Conservation (phyloP, 768 basidiomycete genomes). For the Favolaschia claudopus region DNA sequence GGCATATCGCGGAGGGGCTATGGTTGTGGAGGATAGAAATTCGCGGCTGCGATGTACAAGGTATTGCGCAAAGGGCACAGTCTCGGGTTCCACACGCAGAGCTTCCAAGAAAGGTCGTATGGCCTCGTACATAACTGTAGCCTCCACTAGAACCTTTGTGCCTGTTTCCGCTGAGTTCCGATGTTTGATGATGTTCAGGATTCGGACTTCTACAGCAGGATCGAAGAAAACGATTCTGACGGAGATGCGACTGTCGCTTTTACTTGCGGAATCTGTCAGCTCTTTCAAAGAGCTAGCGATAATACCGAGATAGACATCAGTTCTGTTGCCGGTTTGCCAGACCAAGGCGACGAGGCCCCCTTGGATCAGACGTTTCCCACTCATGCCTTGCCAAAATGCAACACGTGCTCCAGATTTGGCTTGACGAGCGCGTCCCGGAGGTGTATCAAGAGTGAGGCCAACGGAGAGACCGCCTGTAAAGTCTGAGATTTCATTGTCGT, state of each 20-base stretch:
- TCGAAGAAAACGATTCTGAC: constrained; percentile 72
- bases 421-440: constrained; percentile 63
- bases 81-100: constrained; percentile 62
- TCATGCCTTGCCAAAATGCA: constrained; percentile 68
- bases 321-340: constrained; percentile 43
- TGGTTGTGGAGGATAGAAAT: constrained; percentile 39
- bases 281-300: constrained; percentile 53
- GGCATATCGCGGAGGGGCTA: constrained; percentile 65
- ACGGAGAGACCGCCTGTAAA: constrained; percentile 63
- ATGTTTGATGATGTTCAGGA: constrained; percentile 39
- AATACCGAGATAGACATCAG: constrained; percentile 63
- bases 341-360: constrained; percentile 73
- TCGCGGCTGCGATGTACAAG: constrained; percentile 53
- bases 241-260: constrained; percentile 40
- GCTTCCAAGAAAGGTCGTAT: constrained; percentile 73
- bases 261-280: constrained; percentile 51
- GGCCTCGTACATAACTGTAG: constrained; percentile 71
- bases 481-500: too few species aligned
- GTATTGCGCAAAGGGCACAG: constrained; percentile 63
- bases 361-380: constrained; percentile 63
- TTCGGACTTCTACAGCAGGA: constrained; percentile 58
- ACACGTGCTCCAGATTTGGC: constrained; percentile 45
- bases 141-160: constrained; percentile 59
- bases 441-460: constrained; percentile 55
- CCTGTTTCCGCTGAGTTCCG: constrained; percentile 24